Evolutionary conservation across 441 rosid species (phyloP), one percentile per base, ranked within the genome.

Genomic region (Arabidopsis lyrata): DNA sequence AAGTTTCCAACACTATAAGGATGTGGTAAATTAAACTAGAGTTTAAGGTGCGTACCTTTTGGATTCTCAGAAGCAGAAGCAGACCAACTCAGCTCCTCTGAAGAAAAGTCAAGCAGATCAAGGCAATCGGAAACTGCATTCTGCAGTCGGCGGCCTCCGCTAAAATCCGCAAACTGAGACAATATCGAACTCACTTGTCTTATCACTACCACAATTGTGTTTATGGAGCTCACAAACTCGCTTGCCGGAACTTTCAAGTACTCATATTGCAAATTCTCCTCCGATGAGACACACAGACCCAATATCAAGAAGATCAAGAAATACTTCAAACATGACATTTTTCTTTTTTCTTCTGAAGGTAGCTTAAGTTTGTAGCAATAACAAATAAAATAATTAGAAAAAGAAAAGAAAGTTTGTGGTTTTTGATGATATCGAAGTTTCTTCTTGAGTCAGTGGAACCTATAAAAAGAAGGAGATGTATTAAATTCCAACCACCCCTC

Each of bases 61-160:
- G 97, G 92, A 81, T 80, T 84, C 78, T 88, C 72, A 55, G 95
- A 63, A 78, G 97, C 97, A 74, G 90, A 85, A 74, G 88, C 73
- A 74, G 92, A 63, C 97, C 92, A 90, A 75, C 82, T 79, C 41
- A 94, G 69, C 71, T 83, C 90, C 10, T 92, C 97, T 5, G 84
- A 63, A 53, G 99, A 90, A 72, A 83, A 80, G 49, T 94, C 97
- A 3, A 94, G 84, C 69, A 94, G 81, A 74, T 94, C 99, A 16
- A 83, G 76, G 73, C 99, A 94, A 68, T 94, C 99, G 2, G 82
- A 49, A 20, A 92, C 63, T 20, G 99, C 96, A 74, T 82, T 86
- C 10, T 80, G 63, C 14, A 94, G 84, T 12, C 92, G 84, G 54
- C 53, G 80, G 73, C 86, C 91, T 24, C 90, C 87, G 44, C 88